Evolutionary conservation across 2,329 filamentous ascomycete species (phyloP), one percentile per base, ranked within the genome.

Genomic region (Ascomycota sp.): DNA sequence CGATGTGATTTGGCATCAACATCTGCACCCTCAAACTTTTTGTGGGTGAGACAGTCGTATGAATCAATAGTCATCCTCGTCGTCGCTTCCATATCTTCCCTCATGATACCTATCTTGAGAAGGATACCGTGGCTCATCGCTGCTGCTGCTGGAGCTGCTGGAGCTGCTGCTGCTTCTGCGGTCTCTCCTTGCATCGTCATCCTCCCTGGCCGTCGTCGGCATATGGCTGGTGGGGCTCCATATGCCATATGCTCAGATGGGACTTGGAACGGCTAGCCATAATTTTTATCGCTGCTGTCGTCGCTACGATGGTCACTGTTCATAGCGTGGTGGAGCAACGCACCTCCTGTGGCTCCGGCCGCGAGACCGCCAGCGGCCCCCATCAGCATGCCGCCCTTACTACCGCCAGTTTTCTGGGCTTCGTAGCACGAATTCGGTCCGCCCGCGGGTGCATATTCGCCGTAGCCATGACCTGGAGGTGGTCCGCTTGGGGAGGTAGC

Each of bases 301-400:
- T 43, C 37, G 13, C 38, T 34, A 15, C 33, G 27, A 23, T 32
- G 23, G 27, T 28, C 29, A 20, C 41, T 39, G 27, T 44, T 33
- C 20, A 70, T 40, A 31, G 63, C 65, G 41, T 74, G 57, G 26
- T 61, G 63, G 31, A 75, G 53, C 27, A 69, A 41, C 3, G 65
- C 70, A 30, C 69, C 69, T 17, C 63, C 71, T 24, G 68, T 44
- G 31, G 59, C 62, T 38, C 68, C 67, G 9, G 62, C 51, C 1
- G 63, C 69, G 13, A 74, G 43, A 47, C 71, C 72, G 23, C 59
- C 70, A 8, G 63, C 65, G 30, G 65, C 70, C 26, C 60, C 69
- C 15, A 69, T 56, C 27, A 74, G 51, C 44, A 70, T 57, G 40
- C 62, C 63, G 13, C 61, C 64, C 37, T 56, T 62, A 32, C 59